These are phyloP conservation scores for Acanthamoeba lenticulata DNA, from an alignment of 208 protist genomes.

Conservation along the genomic window DNA sequence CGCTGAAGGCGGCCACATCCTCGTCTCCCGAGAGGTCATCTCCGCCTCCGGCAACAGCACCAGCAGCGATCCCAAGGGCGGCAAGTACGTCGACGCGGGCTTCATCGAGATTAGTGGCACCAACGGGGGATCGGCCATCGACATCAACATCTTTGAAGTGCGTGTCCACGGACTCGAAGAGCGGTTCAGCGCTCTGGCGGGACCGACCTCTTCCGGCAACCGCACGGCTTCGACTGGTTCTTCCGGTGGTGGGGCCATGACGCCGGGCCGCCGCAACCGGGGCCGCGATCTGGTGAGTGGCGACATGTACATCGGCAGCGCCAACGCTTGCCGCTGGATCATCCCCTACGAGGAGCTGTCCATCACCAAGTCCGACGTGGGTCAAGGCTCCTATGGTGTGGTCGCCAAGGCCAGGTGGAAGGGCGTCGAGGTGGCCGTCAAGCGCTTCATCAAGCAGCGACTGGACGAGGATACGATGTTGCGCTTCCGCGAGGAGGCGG, in stretches of 20 bases:
- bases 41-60: too few species aligned
- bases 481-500: conserved; percentile 42
- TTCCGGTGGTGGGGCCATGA: not conserved
- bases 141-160: not conserved
- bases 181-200: not conserved
- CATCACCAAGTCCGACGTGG: conserved; percentile 1
- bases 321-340: conserved; percentile 33
- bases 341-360: conserved; percentile 11
- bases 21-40: not conserved
- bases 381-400: conserved; percentile 27
- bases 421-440: conserved; percentile 66
- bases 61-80: not conserved
- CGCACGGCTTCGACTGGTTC: not conserved
- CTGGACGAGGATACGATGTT: conserved; percentile 62
- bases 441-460: conserved; percentile 45
- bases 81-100: not conserved
- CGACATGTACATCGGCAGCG: conserved; percentile 24
- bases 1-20: not conserved
- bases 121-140: not conserved
- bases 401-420: conserved; percentile 27
- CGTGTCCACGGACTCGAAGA: not conserved
- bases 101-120: not conserved
- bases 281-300: not conserved
- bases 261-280: not conserved
- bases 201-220: not conserved